Evolutionary conservation across 768 basidiomycete genomes (phyloP), one percentile per base, ranked within the genome.

Genomic region (Mycena rebaudengoi): DNA sequence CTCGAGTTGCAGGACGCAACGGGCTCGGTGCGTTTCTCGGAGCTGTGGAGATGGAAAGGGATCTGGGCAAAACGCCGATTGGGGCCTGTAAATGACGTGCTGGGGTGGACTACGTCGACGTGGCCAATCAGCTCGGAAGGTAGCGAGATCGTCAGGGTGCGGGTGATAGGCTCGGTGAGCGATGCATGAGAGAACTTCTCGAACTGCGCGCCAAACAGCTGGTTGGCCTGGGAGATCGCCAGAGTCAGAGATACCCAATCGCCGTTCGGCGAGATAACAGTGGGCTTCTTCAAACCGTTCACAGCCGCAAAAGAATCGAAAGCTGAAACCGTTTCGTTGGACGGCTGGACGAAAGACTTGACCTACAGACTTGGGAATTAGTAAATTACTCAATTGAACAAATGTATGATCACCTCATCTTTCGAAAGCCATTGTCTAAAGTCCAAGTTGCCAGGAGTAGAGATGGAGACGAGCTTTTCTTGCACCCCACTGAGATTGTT

Each of bases 391-490:
- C 35, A 49, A 32, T 18, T 35, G 26, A 40, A 35, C 52, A 54
- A 61, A 52, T 43, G 50, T 28, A 54, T 43, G 30, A 21, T 44
- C 52, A 62, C 60, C 45, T 63, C 62, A 41, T 55, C 62, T 25
- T 39, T 49, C 16, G 60, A 62, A 41, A 62, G 52, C 60, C 60
- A 62, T 28, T 62, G 6, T 45, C 60, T 52, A 25, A 62, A 62
- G 20, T 44, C 52, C 30, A 12, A 13, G 52, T 30, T 48, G 26
- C 46, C 54, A n/a, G 62, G 62, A 28, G 62, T 57, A 20, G 53
- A 63, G 21, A 57, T 57, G 52, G 44, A 45, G 30, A 43, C 14
- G 7, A 57, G 54, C 21, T 39, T 62, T 35, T 54, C 61, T 45
- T 62, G 52, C 21, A 63, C 37, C 41, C 62, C 62, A 25, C 18